Evolutionary conservation across 208 protist species (phyloP), one percentile per base, ranked within the genome.

Genomic region (Ichthyophonus hoferi): DNA sequence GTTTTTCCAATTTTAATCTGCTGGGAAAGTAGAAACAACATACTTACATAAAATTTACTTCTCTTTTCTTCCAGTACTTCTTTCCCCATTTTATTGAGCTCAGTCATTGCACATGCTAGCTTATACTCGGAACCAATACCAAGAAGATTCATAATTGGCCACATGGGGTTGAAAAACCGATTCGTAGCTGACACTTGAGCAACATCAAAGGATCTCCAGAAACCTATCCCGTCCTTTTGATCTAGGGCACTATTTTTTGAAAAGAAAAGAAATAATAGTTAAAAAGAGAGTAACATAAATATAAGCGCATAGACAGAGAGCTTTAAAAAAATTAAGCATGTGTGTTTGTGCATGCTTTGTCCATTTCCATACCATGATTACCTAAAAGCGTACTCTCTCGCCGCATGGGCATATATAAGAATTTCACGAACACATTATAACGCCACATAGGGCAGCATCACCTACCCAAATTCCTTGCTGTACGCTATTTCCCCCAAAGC

Each of bases 151-250:
- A 24, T 14, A 39, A 85, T 37, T 17, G 33, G 24, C 81, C 81
- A 85, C n/a, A 43, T 31, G 24, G 81, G 81, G 40, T 85, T 43
- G 14, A 85, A 34, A 50, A 41, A 85, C 39, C 81, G 81, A 3
- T 31, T 14, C 35, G 33, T 38, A 34, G 35, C 42, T 17, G 24
- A 85, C 31, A 17, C 42, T 85, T 85, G 81, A 42, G 81, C 40
- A 7, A 31, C n/a, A 34, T 85, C 81, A 85, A 85, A 85, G 38
- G 81, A 14, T 31, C 31, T 12, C 14, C 81, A 17, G 38, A 85
- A 85, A 31, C 81, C 81, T 12, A 17, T 3, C 24, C n/a, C n/a
- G 50, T 24, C 50, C 7, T 67, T 67, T 67, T 67, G 50, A 7
- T 67, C 50, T 24, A 67, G 24, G 14, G 50, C 50, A 24, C 50